Percentiles rank a stretch among this genome's conserved stretches.
Evolutionary conservation across 345 rosid species (phyloP).

Genomic region (Laguncularia racemosa): DNA sequence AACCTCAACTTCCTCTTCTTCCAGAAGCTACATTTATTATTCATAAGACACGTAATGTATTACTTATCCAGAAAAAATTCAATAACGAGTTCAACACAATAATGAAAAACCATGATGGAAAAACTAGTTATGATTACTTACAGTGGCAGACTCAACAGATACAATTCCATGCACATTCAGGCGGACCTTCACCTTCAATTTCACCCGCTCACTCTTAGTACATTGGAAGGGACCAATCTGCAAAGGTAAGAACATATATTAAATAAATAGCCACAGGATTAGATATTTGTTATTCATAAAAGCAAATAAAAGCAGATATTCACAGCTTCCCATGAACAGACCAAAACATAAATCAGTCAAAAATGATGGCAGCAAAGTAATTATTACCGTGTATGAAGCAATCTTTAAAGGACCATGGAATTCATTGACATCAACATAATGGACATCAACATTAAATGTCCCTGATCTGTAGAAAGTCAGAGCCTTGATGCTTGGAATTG

Average conservation of each 20-base stretch:
- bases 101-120: too few species aligned
- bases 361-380: background rate
- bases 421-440: conserved; percentile 52
- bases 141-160: conserved; percentile 77
- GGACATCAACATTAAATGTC: conserved; percentile 75
- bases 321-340: too few species aligned
- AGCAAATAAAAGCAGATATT: too few species aligned
- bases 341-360: background rate
- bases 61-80: too few species aligned
- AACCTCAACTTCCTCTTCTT: conserved; percentile 82
- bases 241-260: conserved; percentile 8
- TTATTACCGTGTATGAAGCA: conserved; percentile 63
- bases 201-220: conserved; percentile 60
- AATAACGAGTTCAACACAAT: too few species aligned
- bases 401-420: conserved; percentile 65
- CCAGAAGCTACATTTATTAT: conserved; percentile 54
- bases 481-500: conserved; percentile 81
- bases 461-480: conserved; percentile 72
- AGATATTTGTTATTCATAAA: background rate
- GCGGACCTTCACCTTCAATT: conserved; percentile 83
- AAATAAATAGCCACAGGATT: conserved; percentile 5
- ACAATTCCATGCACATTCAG: conserved; percentile 81
- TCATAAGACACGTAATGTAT: background rate
- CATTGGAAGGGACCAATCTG: conserved; percentile 95
- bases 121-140: conserved; percentile 21